A percentile compares a stretch with the other conserved stretches of the same genome.
Evolutionary conservation across 1,139 yeast genomes (phyloP).

Genomic region (Sugiyamaella grinbergsii): DNA sequence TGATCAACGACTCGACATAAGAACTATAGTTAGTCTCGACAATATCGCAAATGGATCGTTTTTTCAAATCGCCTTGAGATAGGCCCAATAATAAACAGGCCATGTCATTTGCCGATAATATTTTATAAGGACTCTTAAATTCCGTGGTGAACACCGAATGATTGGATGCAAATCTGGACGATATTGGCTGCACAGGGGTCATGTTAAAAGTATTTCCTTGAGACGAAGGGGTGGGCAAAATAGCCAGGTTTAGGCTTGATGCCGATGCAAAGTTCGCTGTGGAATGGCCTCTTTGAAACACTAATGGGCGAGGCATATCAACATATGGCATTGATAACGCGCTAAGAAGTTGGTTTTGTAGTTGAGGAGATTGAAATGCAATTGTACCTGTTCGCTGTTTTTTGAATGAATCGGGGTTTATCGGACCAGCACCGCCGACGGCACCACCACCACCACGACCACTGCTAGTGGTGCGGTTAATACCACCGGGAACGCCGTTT

Average conservation of each 20-base stretch:
- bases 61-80: slow-evolving; percentile 61
- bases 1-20: slow-evolving; percentile 21
- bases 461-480: background rate
- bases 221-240: slow-evolving; percentile 16
- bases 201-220: slow-evolving; percentile 25
- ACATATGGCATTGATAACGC: slow-evolving; percentile 39
- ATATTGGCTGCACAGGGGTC: slow-evolving; percentile 35
- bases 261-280: slow-evolving; percentile 20
- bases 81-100: slow-evolving; percentile 89
- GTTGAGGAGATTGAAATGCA: slow-evolving; percentile 10
- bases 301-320: slow-evolving; percentile 25
- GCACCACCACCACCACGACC: slow-evolving; percentile 2
- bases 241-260: slow-evolving; percentile 29
- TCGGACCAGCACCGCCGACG: background rate
- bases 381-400: slow-evolving; percentile 3
- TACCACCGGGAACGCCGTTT: slow-evolving; percentile 13
- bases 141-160: slow-evolving; percentile 79
- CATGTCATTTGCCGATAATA: slow-evolving; percentile 83
- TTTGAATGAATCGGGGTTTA: background rate
- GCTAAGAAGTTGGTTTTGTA: slow-evolving; percentile 33
- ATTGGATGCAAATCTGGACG: slow-evolving; percentile 37
- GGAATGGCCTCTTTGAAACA: slow-evolving; percentile 11
- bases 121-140: slow-evolving; percentile 72
- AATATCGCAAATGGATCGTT: slow-evolving; percentile 70
- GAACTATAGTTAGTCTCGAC: slow-evolving; percentile 65